phyloP scores from a whole-genome alignment of 2,329 filamentous ascomycete species.

The Beauveria sp. region DNA sequence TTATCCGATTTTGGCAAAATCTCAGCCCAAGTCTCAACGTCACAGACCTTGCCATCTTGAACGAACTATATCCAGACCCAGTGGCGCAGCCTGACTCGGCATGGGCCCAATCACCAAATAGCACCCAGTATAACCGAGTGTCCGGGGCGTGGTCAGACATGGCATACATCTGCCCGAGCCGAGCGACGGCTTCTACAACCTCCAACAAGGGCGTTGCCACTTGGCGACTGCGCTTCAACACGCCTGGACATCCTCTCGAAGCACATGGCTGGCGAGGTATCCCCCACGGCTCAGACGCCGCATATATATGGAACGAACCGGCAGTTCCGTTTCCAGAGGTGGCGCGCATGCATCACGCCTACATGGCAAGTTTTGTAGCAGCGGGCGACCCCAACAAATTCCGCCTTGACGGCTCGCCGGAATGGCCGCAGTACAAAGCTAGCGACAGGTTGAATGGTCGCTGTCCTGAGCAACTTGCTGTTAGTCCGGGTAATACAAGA shows the following conservation, averaged over 20 bases:
- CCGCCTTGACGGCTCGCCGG: constrained; percentile 13
- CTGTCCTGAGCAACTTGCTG: neutral
- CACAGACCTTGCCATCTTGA: constrained; percentile 22
- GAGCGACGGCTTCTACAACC: constrained; percentile 34
- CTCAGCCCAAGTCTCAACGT: constrained; percentile 23
- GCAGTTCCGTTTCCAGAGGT: constrained; percentile 27
- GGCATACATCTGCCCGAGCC: constrained; percentile 35
- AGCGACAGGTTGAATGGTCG: neutral
- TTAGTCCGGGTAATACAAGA: neutral
- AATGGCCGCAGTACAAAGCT: constrained; percentile 20
- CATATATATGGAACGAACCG: constrained; percentile 30
- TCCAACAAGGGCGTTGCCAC: constrained; percentile 25
- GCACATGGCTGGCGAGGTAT: constrained; percentile 25
- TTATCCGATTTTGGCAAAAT: constrained; percentile 28
- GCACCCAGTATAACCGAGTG: constrained; percentile 36
- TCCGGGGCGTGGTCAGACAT: constrained; percentile 37
- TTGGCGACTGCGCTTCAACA: constrained; percentile 32
- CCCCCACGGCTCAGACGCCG: constrained; percentile 28
- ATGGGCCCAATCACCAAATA: constrained; percentile 29
- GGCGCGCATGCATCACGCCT: constrained; percentile 28
- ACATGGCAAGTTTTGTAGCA: constrained; percentile 29
- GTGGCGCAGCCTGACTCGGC: constrained; percentile 25
- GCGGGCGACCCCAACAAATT: constrained; percentile 27
- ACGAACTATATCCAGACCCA: constrained; percentile 28
- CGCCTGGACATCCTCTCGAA: constrained; percentile 23